phyloP scores from a whole-genome alignment of 2,329 filamentous ascomycete species.

The Penicillium sp. region DNA sequence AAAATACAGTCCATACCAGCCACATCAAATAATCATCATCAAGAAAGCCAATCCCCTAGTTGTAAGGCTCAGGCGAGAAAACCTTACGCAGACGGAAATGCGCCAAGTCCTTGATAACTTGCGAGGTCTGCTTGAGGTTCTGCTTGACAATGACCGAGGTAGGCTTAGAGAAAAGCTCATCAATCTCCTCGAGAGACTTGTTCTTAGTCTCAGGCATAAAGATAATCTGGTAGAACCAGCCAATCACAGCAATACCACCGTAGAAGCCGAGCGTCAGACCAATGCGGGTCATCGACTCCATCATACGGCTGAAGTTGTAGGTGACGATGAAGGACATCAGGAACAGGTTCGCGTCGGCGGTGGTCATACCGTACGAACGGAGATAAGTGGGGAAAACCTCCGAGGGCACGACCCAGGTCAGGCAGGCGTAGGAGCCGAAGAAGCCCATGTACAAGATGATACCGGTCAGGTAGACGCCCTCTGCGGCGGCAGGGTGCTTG shows the following conservation, averaged over 20 bases:
- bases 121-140: slow-evolving; percentile 53
- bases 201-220: slow-evolving; percentile 79
- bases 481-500: slow-evolving; percentile 51
- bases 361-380: slow-evolving; percentile 73
- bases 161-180: slow-evolving; percentile 65
- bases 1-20: background rate
- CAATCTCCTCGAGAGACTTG: slow-evolving; percentile 70
- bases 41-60: background rate
- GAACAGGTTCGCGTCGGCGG: slow-evolving; percentile 68
- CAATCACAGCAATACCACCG: slow-evolving; percentile 70
- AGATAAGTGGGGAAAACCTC: slow-evolving; percentile 75
- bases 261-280: slow-evolving; percentile 72
- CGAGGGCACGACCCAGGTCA: slow-evolving; percentile 67
- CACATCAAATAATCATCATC: background rate
- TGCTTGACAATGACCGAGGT: slow-evolving; percentile 64
- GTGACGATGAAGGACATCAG: slow-evolving; percentile 72
- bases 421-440: slow-evolving; percentile 66
- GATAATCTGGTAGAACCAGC: slow-evolving; percentile 71
- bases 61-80: slow-evolving; percentile 39
- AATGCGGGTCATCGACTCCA: slow-evolving; percentile 65
- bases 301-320: slow-evolving; percentile 74
- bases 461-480: slow-evolving; percentile 67
- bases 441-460: slow-evolving; percentile 64
- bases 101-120: slow-evolving; percentile 50
- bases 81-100: slow-evolving; percentile 52